Base-by-base conservation (phyloP, 306 rosid species). In the Trichosanthes cucumerina region DNA sequence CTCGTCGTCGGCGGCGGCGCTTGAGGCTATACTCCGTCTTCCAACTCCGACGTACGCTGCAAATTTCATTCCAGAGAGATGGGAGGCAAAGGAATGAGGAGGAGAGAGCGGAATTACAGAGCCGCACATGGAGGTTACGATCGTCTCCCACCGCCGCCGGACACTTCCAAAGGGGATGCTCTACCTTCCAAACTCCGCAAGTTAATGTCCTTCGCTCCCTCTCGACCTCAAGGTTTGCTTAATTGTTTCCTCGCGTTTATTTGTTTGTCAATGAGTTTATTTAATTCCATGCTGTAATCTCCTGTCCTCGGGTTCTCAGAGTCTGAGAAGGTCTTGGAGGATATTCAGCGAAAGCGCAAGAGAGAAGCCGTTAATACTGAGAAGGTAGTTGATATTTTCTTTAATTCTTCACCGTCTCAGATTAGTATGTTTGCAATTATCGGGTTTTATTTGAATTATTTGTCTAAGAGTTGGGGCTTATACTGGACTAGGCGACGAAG, bases 101-200 rank as follows among this genome's bases (percentile, higher is more conserved):
- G 98, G 53, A 87, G 98, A 86, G 97, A 91, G 87, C 89, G 91
- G 77, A 94, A 94, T 80, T 94, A 92, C 87, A 85, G 76, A 33
- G 92, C 90, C 9, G 93, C 98, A 18, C 97, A 94, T 60, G 98
- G 98, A 26, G 89, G 89, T 60, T 82, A 82, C 85, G 81, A 7
- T 38, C 85, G 83, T 56, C 98, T 94, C 9, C 98, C 98, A 39
- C 98, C 97, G 0, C 95, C 98, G 1, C 98, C 98, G n/a, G 79
- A 84, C 44, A 23, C 73, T 56, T 88, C 93, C 39, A 52, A 91
- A 76, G 66, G 60, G 76, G 91, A 95, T 9, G 86, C 88, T 79
- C 52, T 95, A 31, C 97, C 97, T 19, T 86, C 88, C 43, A 92
- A 90, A 78, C 96, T 95, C 24, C 96, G 97, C 60, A 58, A 83